Evolutionary conservation across 1,284 basidiomycete genomes (phyloP).

Genomic region (Athelia sp.): DNA sequence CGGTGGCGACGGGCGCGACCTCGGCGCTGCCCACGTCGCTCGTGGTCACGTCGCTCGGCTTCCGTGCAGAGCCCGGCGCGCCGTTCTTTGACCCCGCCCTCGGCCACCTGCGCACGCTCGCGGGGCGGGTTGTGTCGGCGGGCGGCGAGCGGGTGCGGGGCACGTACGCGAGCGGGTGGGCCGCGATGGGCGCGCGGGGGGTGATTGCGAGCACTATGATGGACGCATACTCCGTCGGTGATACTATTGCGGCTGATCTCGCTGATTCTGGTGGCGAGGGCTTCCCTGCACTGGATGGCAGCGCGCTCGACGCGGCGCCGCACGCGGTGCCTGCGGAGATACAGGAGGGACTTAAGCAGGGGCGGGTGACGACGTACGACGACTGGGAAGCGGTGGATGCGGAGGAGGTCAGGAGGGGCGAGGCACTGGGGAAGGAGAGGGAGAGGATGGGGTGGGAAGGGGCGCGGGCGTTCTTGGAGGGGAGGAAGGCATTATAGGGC

Average conservation of each 20-base stretch:
- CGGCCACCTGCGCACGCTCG: conserved; percentile 47
- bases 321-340: conserved; percentile 50
- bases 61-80: conserved; percentile 62
- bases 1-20: conserved; percentile 56
- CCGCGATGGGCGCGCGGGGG: conserved; percentile 86
- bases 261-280: conserved; percentile 19
- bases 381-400: conserved; percentile 69
- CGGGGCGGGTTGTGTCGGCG: conserved; percentile 47
- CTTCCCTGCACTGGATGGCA: conserved; percentile 21
- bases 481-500: too few relatives aligned
- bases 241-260: conserved; percentile 65
- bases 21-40: conserved; percentile 63
- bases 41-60: conserved; percentile 87
- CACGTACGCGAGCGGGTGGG: conserved; percentile 94
- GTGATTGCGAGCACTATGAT: conserved; percentile 95
- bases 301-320: conserved; percentile 29
- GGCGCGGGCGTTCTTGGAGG: conserved; percentile 34
- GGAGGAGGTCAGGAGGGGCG: conserved; percentile 62
- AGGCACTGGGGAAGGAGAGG: conserved; percentile 61
- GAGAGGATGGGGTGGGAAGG: conserved; percentile 75
- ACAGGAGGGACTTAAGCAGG: conserved; percentile 42
- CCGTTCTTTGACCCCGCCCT: conserved; percentile 50
- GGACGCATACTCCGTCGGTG: conserved; percentile 80
- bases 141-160: conserved; percentile 44
- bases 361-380: conserved; percentile 50